Percentiles rank a stretch among this genome's conserved stretches.
These are phyloP conservation scores for Raffaelea ambrosiae DNA, from an alignment of 2,329 filamentous ascomycete species.

Conservation along the genomic window DNA sequence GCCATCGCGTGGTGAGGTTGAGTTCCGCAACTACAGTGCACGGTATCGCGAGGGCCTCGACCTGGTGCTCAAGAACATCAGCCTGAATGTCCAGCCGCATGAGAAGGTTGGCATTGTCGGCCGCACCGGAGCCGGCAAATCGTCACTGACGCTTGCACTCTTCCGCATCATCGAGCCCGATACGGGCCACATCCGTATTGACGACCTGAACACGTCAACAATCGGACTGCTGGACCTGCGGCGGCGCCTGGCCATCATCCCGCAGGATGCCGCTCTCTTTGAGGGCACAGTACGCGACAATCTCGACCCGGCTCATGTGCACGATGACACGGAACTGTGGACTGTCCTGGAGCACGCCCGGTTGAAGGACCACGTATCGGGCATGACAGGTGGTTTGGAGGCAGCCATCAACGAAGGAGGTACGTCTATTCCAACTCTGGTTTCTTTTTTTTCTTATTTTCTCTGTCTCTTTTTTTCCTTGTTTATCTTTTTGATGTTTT, in stretches of 20 bases:
- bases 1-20: slow-evolving; percentile 81
- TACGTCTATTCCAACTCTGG: slow-evolving; percentile 40
- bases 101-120: slow-evolving; percentile 98
- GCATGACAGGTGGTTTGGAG: slow-evolving; percentile 84
- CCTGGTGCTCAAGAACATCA: slow-evolving; percentile 87
- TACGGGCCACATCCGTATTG: slow-evolving; percentile 78
- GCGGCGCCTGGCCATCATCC: slow-evolving; percentile 87
- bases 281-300: slow-evolving; percentile 71
- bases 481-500: not conserved
- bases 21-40: slow-evolving; percentile 90
- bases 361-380: slow-evolving; percentile 79
- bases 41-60: slow-evolving; percentile 86
- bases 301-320: slow-evolving; percentile 85
- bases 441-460: not conserved
- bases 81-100: slow-evolving; percentile 83
- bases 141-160: slow-evolving; percentile 80
- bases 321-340: slow-evolving; percentile 97
- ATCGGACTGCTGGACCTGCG: slow-evolving; percentile 88
- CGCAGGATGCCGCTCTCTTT: slow-evolving; percentile 93
- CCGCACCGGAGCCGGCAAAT: slow-evolving; percentile 92
- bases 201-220: slow-evolving; percentile 77
- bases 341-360: slow-evolving; percentile 87
- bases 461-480: not conserved
- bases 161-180: slow-evolving; percentile 93
- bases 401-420: slow-evolving; percentile 89